Percentiles rank a stretch among this genome's conserved stretches.
phyloP scores from a whole-genome alignment of 306 rosid species.

The Prunus kanzakura region DNA sequence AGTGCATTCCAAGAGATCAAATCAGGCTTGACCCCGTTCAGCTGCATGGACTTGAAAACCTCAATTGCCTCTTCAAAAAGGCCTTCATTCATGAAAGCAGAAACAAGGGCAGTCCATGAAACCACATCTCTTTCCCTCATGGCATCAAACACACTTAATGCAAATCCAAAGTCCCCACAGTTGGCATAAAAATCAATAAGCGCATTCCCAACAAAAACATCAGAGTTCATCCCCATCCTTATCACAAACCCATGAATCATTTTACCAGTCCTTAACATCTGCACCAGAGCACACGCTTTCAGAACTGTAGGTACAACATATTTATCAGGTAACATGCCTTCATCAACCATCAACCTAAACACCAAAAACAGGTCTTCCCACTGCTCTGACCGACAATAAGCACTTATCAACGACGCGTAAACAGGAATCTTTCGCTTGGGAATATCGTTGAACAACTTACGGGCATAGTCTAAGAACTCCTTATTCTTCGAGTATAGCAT shows the following conservation, averaged over 20 bases:
- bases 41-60: conserved; percentile 35
- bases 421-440: conserved; percentile 20
- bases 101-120: conserved; percentile 47
- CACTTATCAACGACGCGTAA: conserved; percentile 28
- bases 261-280: conserved; percentile 28
- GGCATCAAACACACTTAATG: conserved; percentile 30
- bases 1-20: conserved; percentile 51
- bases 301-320: conserved; percentile 45
- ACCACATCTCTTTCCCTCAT: conserved; percentile 46
- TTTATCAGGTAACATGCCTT: conserved; percentile 32
- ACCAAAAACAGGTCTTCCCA: conserved; percentile 38
- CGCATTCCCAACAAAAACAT: conserved; percentile 40
- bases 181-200: conserved; percentile 40
- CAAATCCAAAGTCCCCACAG: conserved; percentile 40
- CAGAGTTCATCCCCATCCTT: conserved; percentile 28
- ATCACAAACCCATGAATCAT: conserved; percentile 39
- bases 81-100: conserved; percentile 40
- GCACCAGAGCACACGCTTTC: conserved; percentile 37
- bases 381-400: conserved; percentile 31
- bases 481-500: neutral
- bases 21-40: conserved; percentile 37
- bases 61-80: conserved; percentile 34
- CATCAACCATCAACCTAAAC: conserved; percentile 37
- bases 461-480: conserved; percentile 33
- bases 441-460: conserved; percentile 31